Conservation (phyloP, 192 early-diverging fungal species). For the Gamsiella multidivaricata region DNA sequence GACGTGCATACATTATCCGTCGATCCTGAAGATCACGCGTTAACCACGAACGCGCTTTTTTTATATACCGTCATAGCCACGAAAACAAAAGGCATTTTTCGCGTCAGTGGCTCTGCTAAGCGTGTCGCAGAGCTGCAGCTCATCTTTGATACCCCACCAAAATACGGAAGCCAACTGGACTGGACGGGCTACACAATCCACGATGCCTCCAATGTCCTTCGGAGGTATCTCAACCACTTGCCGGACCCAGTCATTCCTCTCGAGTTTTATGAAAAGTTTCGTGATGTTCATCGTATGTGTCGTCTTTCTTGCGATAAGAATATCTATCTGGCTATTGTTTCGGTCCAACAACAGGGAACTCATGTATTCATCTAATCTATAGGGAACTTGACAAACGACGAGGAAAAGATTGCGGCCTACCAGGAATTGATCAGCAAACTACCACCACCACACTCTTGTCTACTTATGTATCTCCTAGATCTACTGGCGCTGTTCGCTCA, state of each 20-base stretch:
- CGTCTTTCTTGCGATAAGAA: background rate
- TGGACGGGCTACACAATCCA: conserved; percentile 80
- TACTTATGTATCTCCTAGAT: conserved; percentile 78
- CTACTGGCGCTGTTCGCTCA: conserved; percentile 67
- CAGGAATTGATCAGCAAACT: conserved; percentile 68
- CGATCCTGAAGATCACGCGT: too few relatives aligned
- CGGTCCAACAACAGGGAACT: background rate
- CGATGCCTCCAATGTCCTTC: conserved; percentile 81
- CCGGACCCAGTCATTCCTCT: conserved; percentile 80
- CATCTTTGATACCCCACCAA: conserved; percentile 71
- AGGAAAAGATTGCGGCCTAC: conserved; percentile 59
- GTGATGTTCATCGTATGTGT: conserved; percentile 68
- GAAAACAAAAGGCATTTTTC: conserved; percentile 78
- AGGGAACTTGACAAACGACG: conserved; percentile 51
- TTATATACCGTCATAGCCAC: conserved; percentile 41
- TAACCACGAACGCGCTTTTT: too few relatives aligned
- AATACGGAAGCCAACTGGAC: conserved; percentile 70
- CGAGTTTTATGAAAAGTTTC: conserved; percentile 72
- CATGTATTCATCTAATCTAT: background rate
- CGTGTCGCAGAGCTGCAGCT: conserved; percentile 75
- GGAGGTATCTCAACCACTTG: conserved; percentile 75
- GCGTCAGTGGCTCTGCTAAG: conserved; percentile 78
- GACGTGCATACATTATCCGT: too few relatives aligned
- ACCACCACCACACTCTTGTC: conserved; percentile 69
- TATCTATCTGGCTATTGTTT: background rate